Percentiles rank a stretch among this genome's conserved stretches.
Conservation (phyloP, 176 grass and related monocot genomes). For the Oryza australiensis region DNA sequence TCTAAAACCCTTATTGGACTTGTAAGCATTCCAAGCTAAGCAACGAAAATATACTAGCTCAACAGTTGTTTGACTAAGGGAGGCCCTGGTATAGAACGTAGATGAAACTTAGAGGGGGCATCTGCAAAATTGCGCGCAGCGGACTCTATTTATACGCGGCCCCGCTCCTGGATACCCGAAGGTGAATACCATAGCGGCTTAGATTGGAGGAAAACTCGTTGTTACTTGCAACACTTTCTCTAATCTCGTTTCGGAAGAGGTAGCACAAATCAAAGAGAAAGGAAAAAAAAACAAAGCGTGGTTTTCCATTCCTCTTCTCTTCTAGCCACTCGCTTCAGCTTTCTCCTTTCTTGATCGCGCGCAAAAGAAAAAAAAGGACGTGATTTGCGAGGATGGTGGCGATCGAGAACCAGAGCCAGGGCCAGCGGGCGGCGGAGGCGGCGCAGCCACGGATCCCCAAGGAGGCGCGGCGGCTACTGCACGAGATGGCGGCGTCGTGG, state of each 20-base stretch:
- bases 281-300: not conserved
- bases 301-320: not conserved
- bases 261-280: not conserved
- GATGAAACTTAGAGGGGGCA: not conserved
- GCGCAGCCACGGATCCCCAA: conserved; percentile 63
- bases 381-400: conserved; percentile 60
- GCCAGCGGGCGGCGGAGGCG: conserved; percentile 1
- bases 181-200: not conserved
- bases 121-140: conserved; percentile 20
- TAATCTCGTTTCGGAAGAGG: not conserved
- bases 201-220: not conserved
- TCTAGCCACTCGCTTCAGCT: not conserved
- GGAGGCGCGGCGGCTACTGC: conserved; percentile 80
- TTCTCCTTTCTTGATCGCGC: not conserved
- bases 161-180: not conserved
- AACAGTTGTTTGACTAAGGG: no score
- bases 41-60: no score
- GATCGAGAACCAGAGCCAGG: conserved; percentile 58
- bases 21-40: no score
- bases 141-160: conserved; percentile 44
- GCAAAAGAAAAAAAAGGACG: not conserved
- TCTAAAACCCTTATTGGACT: no score
- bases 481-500: conserved; percentile 68
- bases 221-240: not conserved
- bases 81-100: not conserved